phyloP scores from a whole-genome alignment of 2,329 filamentous ascomycete species.

The Periconia digitata region DNA sequence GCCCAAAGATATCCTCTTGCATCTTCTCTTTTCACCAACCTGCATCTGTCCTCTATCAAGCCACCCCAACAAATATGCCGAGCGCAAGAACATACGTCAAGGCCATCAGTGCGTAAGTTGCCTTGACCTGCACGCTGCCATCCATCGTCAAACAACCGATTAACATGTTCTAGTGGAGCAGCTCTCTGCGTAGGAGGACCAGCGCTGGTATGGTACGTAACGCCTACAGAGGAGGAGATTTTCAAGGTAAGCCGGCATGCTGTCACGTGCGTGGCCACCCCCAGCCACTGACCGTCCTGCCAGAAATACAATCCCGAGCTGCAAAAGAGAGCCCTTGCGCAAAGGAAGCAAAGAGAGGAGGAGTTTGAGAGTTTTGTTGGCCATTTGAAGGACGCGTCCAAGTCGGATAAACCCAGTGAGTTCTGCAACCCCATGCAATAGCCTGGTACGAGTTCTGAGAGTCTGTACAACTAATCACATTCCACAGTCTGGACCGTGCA shows the following conservation, averaged over 20 bases:
- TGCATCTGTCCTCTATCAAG: not conserved
- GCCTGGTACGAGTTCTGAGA: not conserved
- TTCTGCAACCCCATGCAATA: not conserved
- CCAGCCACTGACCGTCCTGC: slow-evolving; percentile 1
- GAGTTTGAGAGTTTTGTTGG: slow-evolving; percentile 88
- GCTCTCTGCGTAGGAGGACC: slow-evolving; percentile 80
- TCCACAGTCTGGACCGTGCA: slow-evolving; percentile 37
- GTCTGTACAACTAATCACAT: slow-evolving; percentile 11
- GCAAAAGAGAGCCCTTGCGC: slow-evolving; percentile 83
- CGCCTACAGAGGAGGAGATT: slow-evolving; percentile 87
- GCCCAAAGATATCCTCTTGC: not conserved
- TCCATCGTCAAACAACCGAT: not conserved
- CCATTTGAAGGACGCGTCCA: slow-evolving; percentile 83
- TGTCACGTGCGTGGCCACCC: slow-evolving; percentile 16
- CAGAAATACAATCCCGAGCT: slow-evolving; percentile 90
- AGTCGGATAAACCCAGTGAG: slow-evolving; percentile 88
- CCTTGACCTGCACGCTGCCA: slow-evolving; percentile 1
- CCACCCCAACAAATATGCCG: slow-evolving; percentile 24
- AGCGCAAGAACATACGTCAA: slow-evolving; percentile 34
- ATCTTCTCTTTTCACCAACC: too few relatives aligned
- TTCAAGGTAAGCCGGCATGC: slow-evolving; percentile 58
- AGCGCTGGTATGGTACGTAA: slow-evolving; percentile 75
- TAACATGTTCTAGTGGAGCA: slow-evolving; percentile 61
- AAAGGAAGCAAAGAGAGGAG: slow-evolving; percentile 71
- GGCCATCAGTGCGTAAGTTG: slow-evolving; percentile 36